A percentile compares a stretch with the other conserved stretches of the same genome.
phyloP scores from a whole-genome alignment of 768 basidiomycete genomes.

The Russula sp. region DNA sequence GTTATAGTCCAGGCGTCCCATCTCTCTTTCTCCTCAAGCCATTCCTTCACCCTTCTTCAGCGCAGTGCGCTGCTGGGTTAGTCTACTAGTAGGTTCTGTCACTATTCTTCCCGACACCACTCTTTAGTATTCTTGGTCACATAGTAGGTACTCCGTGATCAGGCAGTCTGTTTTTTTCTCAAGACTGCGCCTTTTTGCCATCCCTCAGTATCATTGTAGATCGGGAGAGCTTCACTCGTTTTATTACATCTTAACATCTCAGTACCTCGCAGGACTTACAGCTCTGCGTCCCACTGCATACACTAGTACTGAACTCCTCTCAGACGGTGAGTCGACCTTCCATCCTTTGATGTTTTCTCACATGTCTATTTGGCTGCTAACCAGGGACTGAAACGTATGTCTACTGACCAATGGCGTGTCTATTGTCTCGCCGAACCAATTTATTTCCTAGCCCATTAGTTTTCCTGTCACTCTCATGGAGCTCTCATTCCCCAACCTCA shows the following conservation, averaged over 20 bases:
- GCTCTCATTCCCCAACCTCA: not conserved
- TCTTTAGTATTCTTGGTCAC: too few relatives aligned
- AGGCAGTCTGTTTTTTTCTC: too few relatives aligned
- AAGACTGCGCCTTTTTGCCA: too few relatives aligned
- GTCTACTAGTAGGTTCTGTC: not conserved
- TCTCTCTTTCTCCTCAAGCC: not conserved
- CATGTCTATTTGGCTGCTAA: not conserved
- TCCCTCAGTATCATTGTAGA: too few relatives aligned
- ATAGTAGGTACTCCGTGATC: too few relatives aligned
- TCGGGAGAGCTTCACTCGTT: too few relatives aligned
- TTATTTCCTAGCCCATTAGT: not conserved
- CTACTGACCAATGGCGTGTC: not conserved
- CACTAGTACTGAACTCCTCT: not conserved
- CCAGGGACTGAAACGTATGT: slow-evolving; percentile 1
- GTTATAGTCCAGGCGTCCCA: not conserved
- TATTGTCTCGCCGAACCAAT: not conserved
- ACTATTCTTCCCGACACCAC: too few relatives aligned
- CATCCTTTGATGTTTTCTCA: not conserved
- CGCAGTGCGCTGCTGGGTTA: slow-evolving; percentile 16
- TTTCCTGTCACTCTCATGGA: not conserved
- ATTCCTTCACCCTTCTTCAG: not conserved
- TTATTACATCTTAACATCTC: not conserved
- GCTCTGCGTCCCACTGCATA: not conserved
- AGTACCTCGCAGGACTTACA: not conserved
- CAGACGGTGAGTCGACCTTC: not conserved